These are phyloP conservation scores for Endocalyx cinctus DNA, from an alignment of 2,329 filamentous ascomycete species.

Conservation along the genomic window DNA sequence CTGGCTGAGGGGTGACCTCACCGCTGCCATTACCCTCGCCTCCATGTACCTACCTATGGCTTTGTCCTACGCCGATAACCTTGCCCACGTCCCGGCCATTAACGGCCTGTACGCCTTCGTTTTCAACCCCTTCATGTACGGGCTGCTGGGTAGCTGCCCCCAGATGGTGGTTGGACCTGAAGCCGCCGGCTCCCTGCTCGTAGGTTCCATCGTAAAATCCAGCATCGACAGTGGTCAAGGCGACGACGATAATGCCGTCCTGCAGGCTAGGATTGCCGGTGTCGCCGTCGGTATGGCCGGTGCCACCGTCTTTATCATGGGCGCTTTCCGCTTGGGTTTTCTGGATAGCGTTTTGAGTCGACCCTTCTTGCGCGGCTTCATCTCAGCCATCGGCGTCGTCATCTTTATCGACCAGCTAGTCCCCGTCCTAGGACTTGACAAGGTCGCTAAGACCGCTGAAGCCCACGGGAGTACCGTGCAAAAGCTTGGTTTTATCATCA, in stretches of 20 bases:
- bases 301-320: conserved; percentile 81
- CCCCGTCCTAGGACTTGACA: conserved; percentile 76
- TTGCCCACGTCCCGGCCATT: conserved; percentile 87
- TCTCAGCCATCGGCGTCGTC: conserved; percentile 93
- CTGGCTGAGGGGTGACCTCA: conserved; percentile 79
- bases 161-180: conserved; percentile 94
- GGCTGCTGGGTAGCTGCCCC: conserved; percentile 83
- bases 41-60: conserved; percentile 98
- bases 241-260: conserved; percentile 55
- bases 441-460: conserved; percentile 62
- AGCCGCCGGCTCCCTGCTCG: conserved; percentile 84
- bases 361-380: conserved; percentile 91
- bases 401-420: conserved; percentile 94
- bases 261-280: conserved; percentile 81
- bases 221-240: conserved; percentile 67
- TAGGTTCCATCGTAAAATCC: conserved; percentile 78
- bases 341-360: conserved; percentile 90
- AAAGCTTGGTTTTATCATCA: conserved; percentile 75
- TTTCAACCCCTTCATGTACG: conserved; percentile 88
- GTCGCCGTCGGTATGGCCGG: conserved; percentile 85
- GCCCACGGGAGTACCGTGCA: conserved; percentile 81
- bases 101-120: conserved; percentile 93
- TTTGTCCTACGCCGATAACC: conserved; percentile 84
- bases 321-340: conserved; percentile 81
- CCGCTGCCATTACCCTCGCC: conserved; percentile 91